Conservation (phyloP, 148 eudicot genomes). For the Amaranthus palmeri region DNA sequence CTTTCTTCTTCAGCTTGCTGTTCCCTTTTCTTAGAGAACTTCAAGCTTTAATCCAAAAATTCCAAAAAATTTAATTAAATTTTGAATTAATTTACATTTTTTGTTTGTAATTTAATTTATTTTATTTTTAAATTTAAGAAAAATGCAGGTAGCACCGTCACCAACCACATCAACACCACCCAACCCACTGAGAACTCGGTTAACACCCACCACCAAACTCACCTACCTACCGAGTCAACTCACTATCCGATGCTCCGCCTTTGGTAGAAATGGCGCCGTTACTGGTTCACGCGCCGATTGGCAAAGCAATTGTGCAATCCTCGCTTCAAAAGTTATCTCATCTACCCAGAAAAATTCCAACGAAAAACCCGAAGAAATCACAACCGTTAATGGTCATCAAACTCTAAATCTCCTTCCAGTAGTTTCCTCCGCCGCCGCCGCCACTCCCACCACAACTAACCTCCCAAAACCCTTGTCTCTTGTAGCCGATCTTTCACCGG, state of each 20-base stretch:
- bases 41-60: conserved; percentile 35
- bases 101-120: neutral
- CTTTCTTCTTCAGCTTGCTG: conserved; percentile 48
- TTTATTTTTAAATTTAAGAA: neutral
- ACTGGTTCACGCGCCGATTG: conserved; percentile 56
- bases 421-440: neutral
- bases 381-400: conserved; percentile 57
- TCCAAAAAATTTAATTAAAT: neutral
- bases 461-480: conserved; percentile 52
- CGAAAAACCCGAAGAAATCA: conserved; percentile 23
- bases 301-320: conserved; percentile 78
- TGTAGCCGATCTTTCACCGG: conserved; percentile 56
- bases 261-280: conserved; percentile 23
- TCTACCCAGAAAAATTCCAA: conserved; percentile 39
- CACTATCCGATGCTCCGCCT: conserved; percentile 32
- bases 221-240: conserved; percentile 35
- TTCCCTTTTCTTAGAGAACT: conserved; percentile 27
- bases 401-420: conserved; percentile 56
- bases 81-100: neutral
- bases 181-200: conserved; percentile 18
- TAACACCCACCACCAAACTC: conserved; percentile 14
- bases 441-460: conserved; percentile 1
- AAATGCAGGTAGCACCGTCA: conserved; percentile 53
- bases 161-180: conserved; percentile 34
- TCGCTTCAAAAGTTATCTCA: conserved; percentile 56